Base-by-base conservation (phyloP, 2,329 filamentous ascomycete species). In the Aphanocladium album region DNA sequence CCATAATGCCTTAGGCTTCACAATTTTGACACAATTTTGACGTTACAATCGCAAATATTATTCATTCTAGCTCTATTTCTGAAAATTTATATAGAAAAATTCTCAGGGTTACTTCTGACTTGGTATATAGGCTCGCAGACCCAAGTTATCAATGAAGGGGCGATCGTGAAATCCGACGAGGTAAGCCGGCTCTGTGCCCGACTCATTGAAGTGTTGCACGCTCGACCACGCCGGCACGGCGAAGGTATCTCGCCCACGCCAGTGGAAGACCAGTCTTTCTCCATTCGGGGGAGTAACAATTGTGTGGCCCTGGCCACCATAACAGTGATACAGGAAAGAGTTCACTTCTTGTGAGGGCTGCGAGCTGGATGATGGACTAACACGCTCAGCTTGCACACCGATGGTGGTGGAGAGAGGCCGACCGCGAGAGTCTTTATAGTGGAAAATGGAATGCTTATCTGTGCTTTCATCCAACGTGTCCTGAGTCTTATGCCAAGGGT, bases 261-360 rank as follows among this genome's bases (percentile, higher is more conserved):
- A 83, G 1, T 61, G 58, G 33, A 79, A 71, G 3, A 68, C 71
- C 54, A 72, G 65, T 3, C 71, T 74, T 33, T 71, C 64, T 0
- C 70, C 72, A 0, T 62, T 57, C 0, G 72, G 66, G 0, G 69
- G 64, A 5, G 73, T 71, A n/a, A 83, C 70, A 0, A 70, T 68
- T 0, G 76, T 77, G 30, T 70, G 66, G 0, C 82, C 82, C 0
- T 66, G 68, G 0, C 82, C 83, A 16, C 75, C 69, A 37, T 81
- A 74, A 53, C 83, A 78, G 69, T 85, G 81, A 63, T 82, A 83
- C 4, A 84, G 74, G 54, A 75, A 78, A 0, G 80, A 83, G 2
- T 74, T 68, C 1, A 78, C 80, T 61, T 84, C 82, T 17, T 74
- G 78, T 1, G 73, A 69, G 6, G 65, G 52, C 0, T 72, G 64